Evolutionary conservation across 1,284 basidiomycete species (phyloP).

Genomic region (Boletus albobrunnescens): DNA sequence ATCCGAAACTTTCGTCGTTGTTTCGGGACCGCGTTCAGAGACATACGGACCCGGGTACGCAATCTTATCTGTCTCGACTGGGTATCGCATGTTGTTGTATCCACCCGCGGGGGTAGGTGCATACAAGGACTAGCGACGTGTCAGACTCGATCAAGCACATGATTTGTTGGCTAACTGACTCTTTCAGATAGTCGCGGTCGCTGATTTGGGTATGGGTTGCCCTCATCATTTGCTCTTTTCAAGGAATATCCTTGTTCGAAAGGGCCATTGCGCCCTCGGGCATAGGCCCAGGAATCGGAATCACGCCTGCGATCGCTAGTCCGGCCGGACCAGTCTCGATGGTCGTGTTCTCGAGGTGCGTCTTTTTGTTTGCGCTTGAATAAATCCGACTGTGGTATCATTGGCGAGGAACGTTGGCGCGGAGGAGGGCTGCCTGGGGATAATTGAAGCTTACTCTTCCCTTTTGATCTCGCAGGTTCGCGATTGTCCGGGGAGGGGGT

Average conservation of each 20-base stretch:
- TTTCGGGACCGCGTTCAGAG: slow-evolving; percentile 6
- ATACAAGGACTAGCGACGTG: slow-evolving; percentile 11
- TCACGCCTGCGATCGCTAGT: slow-evolving; percentile 26
- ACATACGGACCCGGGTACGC: neutral
- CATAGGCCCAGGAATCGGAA: slow-evolving; percentile 26
- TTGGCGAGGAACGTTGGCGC: slow-evolving; percentile 29
- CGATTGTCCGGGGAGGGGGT: slow-evolving; percentile 16
- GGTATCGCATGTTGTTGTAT: slow-evolving; percentile 6
- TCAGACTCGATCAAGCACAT: slow-evolving; percentile 13
- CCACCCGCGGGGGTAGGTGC: slow-evolving; percentile 8
- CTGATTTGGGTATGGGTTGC: slow-evolving; percentile 27
- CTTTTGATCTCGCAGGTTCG: slow-evolving; percentile 21
- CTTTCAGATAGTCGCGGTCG: slow-evolving; percentile 28
- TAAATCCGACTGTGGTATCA: slow-evolving; percentile 31
- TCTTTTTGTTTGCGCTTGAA: slow-evolving; percentile 32
- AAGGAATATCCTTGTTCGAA: slow-evolving; percentile 17
- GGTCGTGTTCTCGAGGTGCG: slow-evolving; percentile 22
- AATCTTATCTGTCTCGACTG: slow-evolving; percentile 9
- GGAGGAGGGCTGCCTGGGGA: slow-evolving; percentile 23
- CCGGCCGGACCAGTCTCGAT: slow-evolving; percentile 16
- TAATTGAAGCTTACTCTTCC: slow-evolving; percentile 20
- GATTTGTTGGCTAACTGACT: slow-evolving; percentile 18
- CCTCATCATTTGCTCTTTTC: slow-evolving; percentile 31
- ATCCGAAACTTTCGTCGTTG: slow-evolving; percentile 17
- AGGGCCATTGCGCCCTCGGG: slow-evolving; percentile 21